Evolutionary conservation across 164 flowering plant genomes (phyloP), one percentile per base, ranked within the genome.

Genomic region (Pachysandra terminalis): DNA sequence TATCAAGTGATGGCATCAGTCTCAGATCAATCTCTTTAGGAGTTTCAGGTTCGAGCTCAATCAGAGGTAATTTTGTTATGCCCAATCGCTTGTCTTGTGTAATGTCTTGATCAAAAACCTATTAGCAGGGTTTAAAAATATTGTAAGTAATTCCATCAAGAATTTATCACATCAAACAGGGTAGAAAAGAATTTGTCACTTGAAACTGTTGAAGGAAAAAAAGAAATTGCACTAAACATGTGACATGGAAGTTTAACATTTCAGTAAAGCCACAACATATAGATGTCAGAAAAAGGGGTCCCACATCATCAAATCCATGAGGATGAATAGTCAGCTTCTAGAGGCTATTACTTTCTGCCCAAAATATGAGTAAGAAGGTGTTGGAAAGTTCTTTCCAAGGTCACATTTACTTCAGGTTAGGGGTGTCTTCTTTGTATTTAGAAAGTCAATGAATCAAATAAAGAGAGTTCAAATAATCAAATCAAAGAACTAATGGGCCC

Each of bases 81-180:
- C 99, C 99, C 79, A 96, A 37, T 74, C 80, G 76, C 79, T 88
- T 87, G 75, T 96, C 98, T 82, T 96, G 99, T 40, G 86, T 86
- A 62, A 96, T 82, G 76, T 96, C 99, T 74, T 89, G 19, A 70
- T 96, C 99, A 73, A 79, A 83, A 54, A 96, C 96, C 99, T 96
- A 82, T 65, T 54, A 21, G 27, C 26, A 59, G 19, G 65, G 22
- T 67, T 59, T 16, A 25, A 63, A 58, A 70, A 35, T 24, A 58
- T 22, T 32, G 28, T 58, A 19, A 23, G 49, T 6, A 45, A 22
- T 8, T 17, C 35, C 27, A 51, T 54, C 55, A 3, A 59, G 14
- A 40, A 19, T 24, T 22, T 60, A 10, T 25, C 58, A 7, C 8
- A 58, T 12, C n/a, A 63, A 56, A 51, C 41, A n/a, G 53, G 19